phyloP scores from a whole-genome alignment of 169 alveolate species.

The Plasmodium malariae region DNA sequence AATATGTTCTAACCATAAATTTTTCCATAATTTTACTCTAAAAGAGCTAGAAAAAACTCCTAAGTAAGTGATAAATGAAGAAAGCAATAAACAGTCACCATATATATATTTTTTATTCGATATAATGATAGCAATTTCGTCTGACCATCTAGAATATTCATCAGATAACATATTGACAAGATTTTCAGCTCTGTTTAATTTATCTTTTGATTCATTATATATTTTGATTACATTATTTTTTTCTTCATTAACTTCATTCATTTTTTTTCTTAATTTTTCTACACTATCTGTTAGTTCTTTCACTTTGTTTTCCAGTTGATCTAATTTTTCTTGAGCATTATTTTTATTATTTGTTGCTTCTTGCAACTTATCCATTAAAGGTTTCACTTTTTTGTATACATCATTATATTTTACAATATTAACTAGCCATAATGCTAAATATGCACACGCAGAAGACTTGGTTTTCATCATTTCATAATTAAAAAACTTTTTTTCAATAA shows the following conservation, averaged over 20 bases:
- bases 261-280: conserved; percentile 88
- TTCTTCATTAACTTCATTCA: conserved; percentile 93
- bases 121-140: conserved; percentile 91
- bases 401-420: conserved; percentile 94
- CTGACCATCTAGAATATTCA: conserved; percentile 97
- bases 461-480: conserved; percentile 94
- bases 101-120: conserved; percentile 91
- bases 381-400: conserved; percentile 95
- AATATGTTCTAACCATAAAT: conserved; percentile 93
- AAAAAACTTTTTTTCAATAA: conserved; percentile 92
- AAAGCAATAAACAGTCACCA: conserved; percentile 95
- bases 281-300: conserved; percentile 89
- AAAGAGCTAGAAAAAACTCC: conserved; percentile 95
- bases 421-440: conserved; percentile 95
- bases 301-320: conserved; percentile 92
- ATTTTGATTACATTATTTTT: conserved; percentile 91
- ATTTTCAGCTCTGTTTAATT: conserved; percentile 94
- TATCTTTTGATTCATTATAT: conserved; percentile 91
- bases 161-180: conserved; percentile 95
- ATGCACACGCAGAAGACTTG: conserved; percentile 95
- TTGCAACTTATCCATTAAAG: conserved; percentile 93
- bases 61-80: conserved; percentile 96
- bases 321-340: conserved; percentile 93
- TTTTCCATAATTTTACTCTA: conserved; percentile 92
- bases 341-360: conserved; percentile 92